A percentile compares a stretch with the other conserved stretches of the same genome.
Evolutionary conservation across 1,139 yeast species (phyloP).

Genomic region (Suhomyces guaymorum): DNA sequence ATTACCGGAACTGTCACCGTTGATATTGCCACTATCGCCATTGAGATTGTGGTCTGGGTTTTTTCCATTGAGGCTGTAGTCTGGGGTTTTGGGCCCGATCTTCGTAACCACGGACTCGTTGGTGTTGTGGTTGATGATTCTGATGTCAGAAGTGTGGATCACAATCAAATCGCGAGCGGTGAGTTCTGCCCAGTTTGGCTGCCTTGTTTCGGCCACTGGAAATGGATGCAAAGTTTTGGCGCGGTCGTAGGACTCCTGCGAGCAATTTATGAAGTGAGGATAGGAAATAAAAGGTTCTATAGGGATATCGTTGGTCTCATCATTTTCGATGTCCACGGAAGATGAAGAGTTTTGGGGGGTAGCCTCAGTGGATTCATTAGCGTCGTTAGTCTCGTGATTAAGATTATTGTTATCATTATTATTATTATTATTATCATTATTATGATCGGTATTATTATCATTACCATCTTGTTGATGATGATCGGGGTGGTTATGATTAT

Average conservation of each 20-base stretch:
- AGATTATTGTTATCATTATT: conserved; percentile 13
- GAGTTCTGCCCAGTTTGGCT: conserved; percentile 3
- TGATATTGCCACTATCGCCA: too few relatives aligned
- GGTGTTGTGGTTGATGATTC: conserved; percentile 23
- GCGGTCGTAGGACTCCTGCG: conserved; percentile 5
- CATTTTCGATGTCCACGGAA: conserved; percentile 5
- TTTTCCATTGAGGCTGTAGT: too few relatives aligned
- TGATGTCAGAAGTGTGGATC: conserved; percentile 10
- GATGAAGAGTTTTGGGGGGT: conserved; percentile 6
- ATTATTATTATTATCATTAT: conserved; percentile 11
- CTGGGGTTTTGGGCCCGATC: conserved; percentile 3
- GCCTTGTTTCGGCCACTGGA: neutral
- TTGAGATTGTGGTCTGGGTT: too few relatives aligned
- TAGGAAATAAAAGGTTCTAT: conserved; percentile 14
- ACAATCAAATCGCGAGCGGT: conserved; percentile 8
- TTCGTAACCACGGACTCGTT: conserved; percentile 13
- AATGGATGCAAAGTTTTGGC: conserved; percentile 3
- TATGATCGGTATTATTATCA: conserved; percentile 5
- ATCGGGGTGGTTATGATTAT: too few relatives aligned
- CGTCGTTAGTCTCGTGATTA: conserved; percentile 16
- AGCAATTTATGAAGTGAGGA: conserved; percentile 14
- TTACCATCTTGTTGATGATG: too few relatives aligned
- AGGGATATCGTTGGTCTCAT: conserved; percentile 11
- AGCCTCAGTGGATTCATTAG: conserved; percentile 10
- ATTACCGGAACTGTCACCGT: too few relatives aligned